phyloP scores from a whole-genome alignment of 1,284 basidiomycete species.

The Paramarasmius palmivorus region DNA sequence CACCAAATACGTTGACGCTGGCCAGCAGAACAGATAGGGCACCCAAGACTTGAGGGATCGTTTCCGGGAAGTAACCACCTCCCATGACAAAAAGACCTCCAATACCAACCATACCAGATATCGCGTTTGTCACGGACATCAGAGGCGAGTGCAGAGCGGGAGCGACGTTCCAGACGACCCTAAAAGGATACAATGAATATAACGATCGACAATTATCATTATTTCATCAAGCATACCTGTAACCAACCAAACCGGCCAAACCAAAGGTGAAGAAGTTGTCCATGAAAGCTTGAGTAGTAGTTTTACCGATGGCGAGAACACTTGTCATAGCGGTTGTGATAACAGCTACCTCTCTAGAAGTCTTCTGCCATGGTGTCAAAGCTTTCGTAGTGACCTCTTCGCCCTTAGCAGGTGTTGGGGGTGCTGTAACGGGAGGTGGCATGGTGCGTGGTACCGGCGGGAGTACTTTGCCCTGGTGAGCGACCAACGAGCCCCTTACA shows the following conservation, averaged over 20 bases:
- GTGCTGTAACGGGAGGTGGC: constrained; percentile 56
- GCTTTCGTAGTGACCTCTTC: constrained; percentile 54
- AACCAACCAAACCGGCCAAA: constrained; percentile 79
- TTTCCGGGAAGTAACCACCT: constrained; percentile 79
- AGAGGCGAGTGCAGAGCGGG: constrained; percentile 82
- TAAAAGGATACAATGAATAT: constrained; percentile 21
- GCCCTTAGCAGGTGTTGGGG: constrained; percentile 49
- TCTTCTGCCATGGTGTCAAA: constrained; percentile 83
- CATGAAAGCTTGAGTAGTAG: constrained; percentile 81
- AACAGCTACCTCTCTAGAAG: constrained; percentile 66
- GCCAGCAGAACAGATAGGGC: constrained; percentile 81
- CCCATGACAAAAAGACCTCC: constrained; percentile 89
- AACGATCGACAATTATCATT: neutral
- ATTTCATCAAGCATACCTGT: constrained; percentile 33
- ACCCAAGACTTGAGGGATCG: constrained; percentile 75
- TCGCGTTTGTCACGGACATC: constrained; percentile 86
- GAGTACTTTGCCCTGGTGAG: constrained; percentile 67
- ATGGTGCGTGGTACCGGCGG: constrained; percentile 66
- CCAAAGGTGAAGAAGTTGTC: constrained; percentile 84
- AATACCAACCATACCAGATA: constrained; percentile 76
- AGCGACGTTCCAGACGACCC: constrained; percentile 85
- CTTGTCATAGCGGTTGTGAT: constrained; percentile 77
- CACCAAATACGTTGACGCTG: constrained; percentile 82
- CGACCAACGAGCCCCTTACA: constrained; percentile 74
- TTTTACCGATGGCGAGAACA: constrained; percentile 71